Percentiles rank a stretch among this genome's conserved stretches.
These are phyloP conservation scores for Aureobasidium uvarum DNA, from an alignment of 2,329 filamentous ascomycete species.

Conservation along the genomic window DNA sequence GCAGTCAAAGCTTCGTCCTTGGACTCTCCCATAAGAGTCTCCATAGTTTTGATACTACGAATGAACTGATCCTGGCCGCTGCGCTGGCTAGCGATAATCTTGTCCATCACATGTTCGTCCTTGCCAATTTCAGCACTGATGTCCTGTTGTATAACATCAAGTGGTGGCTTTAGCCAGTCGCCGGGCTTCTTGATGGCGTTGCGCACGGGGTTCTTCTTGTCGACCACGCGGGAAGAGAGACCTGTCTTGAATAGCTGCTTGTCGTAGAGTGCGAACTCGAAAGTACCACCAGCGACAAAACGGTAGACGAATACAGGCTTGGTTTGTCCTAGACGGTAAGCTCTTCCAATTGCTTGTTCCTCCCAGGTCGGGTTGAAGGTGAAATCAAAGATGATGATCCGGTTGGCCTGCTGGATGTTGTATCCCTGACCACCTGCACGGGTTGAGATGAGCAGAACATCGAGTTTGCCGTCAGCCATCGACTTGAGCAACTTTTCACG, in stretches of 20 bases:
- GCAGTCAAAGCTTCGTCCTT: slow-evolving; percentile 37
- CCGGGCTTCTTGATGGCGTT: slow-evolving; percentile 55
- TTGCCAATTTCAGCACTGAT: slow-evolving; percentile 54
- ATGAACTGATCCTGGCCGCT: slow-evolving; percentile 52
- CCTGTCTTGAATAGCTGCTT: slow-evolving; percentile 79
- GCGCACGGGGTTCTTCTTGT: slow-evolving; percentile 74
- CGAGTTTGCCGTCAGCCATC: slow-evolving; percentile 61
- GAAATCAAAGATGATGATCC: slow-evolving; percentile 84
- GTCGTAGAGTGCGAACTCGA: slow-evolving; percentile 71
- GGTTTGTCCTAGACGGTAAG: slow-evolving; percentile 79
- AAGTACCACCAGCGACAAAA: slow-evolving; percentile 73
- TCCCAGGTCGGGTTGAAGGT: slow-evolving; percentile 77
- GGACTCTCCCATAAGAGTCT: slow-evolving; percentile 38
- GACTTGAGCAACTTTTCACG: slow-evolving; percentile 64
- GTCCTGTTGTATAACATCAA: slow-evolving; percentile 52
- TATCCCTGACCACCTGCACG: slow-evolving; percentile 77
- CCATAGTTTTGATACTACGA: slow-evolving; percentile 37
- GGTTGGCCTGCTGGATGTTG: slow-evolving; percentile 80
- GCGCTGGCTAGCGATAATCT: slow-evolving; percentile 55
- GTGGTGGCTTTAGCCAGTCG: slow-evolving; percentile 61
- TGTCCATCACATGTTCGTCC: slow-evolving; percentile 60
- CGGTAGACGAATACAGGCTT: slow-evolving; percentile 84
- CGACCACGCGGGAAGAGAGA: slow-evolving; percentile 74
- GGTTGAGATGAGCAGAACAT: slow-evolving; percentile 78
- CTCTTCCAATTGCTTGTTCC: slow-evolving; percentile 81